A percentile compares a stretch with the other conserved stretches of the same genome.
Evolutionary conservation across 495 filamentous ascomycete species (phyloP).

Genomic region (Trichoderma erinaceum): DNA sequence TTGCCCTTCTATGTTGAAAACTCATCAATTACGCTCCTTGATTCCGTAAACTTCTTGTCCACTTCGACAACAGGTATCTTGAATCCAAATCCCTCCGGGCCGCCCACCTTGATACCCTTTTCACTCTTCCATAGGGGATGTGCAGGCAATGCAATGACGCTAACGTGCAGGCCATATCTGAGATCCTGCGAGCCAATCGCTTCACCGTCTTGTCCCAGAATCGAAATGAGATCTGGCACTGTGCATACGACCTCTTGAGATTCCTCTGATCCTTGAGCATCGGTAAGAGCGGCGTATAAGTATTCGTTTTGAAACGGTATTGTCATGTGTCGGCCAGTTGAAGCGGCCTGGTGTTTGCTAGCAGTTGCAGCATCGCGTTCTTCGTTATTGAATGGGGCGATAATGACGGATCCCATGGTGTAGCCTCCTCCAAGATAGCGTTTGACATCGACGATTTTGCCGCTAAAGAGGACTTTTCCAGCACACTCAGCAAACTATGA

Average conservation of each 20-base stretch:
- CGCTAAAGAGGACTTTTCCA: slow-evolving; percentile 1
- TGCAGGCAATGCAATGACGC: slow-evolving; percentile 33
- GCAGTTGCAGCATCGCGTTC: not conserved
- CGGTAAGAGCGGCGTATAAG: slow-evolving; percentile 20
- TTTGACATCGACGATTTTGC: slow-evolving; percentile 4
- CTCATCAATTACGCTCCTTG: slow-evolving; percentile 5
- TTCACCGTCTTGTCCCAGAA: slow-evolving; percentile 29
- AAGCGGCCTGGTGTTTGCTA: not conserved
- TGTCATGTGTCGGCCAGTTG: slow-evolving; percentile 15
- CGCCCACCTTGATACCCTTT: slow-evolving; percentile 31
- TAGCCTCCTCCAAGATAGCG: slow-evolving; percentile 6
- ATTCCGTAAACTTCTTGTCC: not conserved
- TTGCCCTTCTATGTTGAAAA: not conserved
- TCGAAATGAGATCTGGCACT: slow-evolving; percentile 31
- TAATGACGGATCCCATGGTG: slow-evolving; percentile 2
- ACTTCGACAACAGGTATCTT: not conserved
- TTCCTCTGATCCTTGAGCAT: not conserved
- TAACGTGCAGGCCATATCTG: slow-evolving; percentile 32
- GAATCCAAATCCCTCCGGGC: slow-evolving; percentile 22
- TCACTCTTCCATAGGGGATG: slow-evolving; percentile 34
- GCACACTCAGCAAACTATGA: not conserved
- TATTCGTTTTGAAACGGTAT: slow-evolving; percentile 29
- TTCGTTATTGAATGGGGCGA: not conserved
- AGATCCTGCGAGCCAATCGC: slow-evolving; percentile 32
- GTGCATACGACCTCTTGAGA: slow-evolving; percentile 29